Conservation (phyloP, 2,329 filamentous ascomycete species). For the Talaromyces sp. region DNA sequence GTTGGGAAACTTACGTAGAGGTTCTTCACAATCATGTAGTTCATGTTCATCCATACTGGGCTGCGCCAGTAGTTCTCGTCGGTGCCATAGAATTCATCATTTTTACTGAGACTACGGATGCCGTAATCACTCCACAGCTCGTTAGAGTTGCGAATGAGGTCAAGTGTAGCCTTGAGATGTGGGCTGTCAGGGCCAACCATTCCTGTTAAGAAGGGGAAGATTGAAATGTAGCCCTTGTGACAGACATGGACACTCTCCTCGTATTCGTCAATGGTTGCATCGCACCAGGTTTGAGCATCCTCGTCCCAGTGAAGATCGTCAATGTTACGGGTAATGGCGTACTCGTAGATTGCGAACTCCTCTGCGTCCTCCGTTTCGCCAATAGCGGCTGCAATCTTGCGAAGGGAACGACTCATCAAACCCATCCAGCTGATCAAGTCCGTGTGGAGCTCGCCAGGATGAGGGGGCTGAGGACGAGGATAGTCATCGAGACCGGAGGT, state of each 20-base stretch:
- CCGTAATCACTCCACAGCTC: constrained; percentile 89
- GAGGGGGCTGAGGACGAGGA: constrained; percentile 86
- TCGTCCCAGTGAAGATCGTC: constrained; percentile 92
- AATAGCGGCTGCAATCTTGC: constrained; percentile 74
- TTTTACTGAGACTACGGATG: constrained; percentile 83
- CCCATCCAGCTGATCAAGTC: constrained; percentile 97
- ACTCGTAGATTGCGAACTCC: constrained; percentile 68
- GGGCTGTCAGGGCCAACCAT: constrained; percentile 71
- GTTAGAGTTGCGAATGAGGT: constrained; percentile 74
- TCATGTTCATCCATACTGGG: constrained; percentile 94
- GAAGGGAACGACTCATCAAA: constrained; percentile 86
- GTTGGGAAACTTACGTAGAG: constrained; percentile 65
- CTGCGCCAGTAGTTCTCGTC: constrained; percentile 97
- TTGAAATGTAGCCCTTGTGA: constrained; percentile 92
- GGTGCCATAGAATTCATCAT: constrained; percentile 79
- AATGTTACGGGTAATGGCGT: constrained; percentile 79
- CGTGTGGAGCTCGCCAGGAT: constrained; percentile 91
- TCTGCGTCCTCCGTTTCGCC: constrained; percentile 72
- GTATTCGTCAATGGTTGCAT: constrained; percentile 91
- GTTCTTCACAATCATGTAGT: constrained; percentile 79
- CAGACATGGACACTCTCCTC: constrained; percentile 88
- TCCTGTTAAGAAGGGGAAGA: constrained; percentile 89
- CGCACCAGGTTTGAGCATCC: constrained; percentile 79
- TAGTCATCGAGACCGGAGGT: constrained; percentile 97
- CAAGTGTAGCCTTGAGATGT: constrained; percentile 70